Evolutionary conservation across 2,329 filamentous ascomycete species (phyloP).

Genomic region (Berkeleyomyces basicola): DNA sequence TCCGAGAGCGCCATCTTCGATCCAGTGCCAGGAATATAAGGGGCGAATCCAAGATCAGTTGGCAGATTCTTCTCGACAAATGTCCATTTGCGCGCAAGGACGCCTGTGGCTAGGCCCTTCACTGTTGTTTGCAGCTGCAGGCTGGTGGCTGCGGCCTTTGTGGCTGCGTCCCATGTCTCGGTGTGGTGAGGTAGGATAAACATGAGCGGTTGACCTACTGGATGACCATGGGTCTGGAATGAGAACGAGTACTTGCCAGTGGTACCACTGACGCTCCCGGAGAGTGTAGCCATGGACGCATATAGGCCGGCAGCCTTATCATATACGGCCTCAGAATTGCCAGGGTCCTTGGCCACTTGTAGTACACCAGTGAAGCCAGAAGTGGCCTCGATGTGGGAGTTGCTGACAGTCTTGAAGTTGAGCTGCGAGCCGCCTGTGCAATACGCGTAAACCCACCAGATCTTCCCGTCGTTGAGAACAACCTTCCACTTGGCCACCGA

Average conservation of each 20-base stretch:
- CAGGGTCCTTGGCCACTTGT: slow-evolving; percentile 66
- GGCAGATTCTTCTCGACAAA: slow-evolving; percentile 63
- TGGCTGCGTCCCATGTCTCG: slow-evolving; percentile 49
- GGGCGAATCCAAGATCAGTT: slow-evolving; percentile 55
- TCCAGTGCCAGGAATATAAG: slow-evolving; percentile 48
- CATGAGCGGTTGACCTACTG: slow-evolving; percentile 51
- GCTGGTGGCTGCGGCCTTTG: slow-evolving; percentile 32
- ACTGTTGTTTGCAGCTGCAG: slow-evolving; percentile 63
- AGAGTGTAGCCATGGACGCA: slow-evolving; percentile 44
- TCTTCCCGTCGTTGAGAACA: slow-evolving; percentile 50
- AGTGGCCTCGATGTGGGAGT: slow-evolving; percentile 46
- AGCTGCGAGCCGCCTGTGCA: slow-evolving; percentile 41
- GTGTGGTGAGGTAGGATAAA: slow-evolving; percentile 80
- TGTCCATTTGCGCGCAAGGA: slow-evolving; percentile 59
- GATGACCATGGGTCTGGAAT: slow-evolving; percentile 55
- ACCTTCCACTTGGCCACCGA: slow-evolving; percentile 63
- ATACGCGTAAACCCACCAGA: slow-evolving; percentile 70
- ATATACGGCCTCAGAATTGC: slow-evolving; percentile 45
- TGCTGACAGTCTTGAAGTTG: slow-evolving; percentile 51
- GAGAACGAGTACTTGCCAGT: slow-evolving; percentile 56
- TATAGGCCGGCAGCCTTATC: slow-evolving; percentile 66
- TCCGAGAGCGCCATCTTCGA: slow-evolving; percentile 31
- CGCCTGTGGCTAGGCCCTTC: slow-evolving; percentile 62
- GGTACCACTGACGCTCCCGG: slow-evolving; percentile 41
- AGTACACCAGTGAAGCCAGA: slow-evolving; percentile 59